These are phyloP conservation scores for Torrubiellomyces zombiae DNA, from an alignment of 2,329 filamentous ascomycete species.

Conservation along the genomic window DNA sequence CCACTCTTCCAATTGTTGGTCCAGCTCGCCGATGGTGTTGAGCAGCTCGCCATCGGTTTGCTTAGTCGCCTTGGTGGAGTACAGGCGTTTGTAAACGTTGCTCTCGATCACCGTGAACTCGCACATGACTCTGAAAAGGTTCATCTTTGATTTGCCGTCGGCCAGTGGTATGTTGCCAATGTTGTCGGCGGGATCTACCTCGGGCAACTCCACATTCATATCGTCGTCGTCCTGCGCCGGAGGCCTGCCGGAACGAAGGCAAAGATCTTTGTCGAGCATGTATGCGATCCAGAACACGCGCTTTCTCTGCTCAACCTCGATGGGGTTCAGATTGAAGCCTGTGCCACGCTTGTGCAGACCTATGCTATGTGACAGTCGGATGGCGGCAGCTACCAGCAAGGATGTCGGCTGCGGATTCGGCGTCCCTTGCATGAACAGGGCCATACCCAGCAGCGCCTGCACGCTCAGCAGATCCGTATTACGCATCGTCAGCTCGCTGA, in stretches of 20 bases:
- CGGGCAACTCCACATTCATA: constrained; percentile 93
- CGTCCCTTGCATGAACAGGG: constrained; percentile 86
- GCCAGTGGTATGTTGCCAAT: constrained; percentile 86
- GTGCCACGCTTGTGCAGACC: constrained; percentile 87
- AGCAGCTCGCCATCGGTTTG: constrained; percentile 85
- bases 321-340: constrained; percentile 81
- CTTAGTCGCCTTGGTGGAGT: constrained; percentile 81
- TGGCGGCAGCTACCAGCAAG: constrained; percentile 77
- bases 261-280: constrained; percentile 47
- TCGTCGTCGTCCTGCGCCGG: constrained; percentile 48
- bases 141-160: constrained; percentile 83
- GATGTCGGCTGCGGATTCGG: constrained; percentile 93
- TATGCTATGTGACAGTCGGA: constrained; percentile 82
- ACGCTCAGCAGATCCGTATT: constrained; percentile 93
- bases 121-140: constrained; percentile 85
- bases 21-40: constrained; percentile 89
- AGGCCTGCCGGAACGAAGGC: constrained; percentile 40
- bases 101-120: constrained; percentile 84
- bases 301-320: constrained; percentile 79
- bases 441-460: constrained; percentile 84
- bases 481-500: constrained; percentile 84
- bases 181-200: constrained; percentile 77
- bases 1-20: constrained; percentile 82
- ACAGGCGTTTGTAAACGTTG: constrained; percentile 82
- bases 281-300: constrained; percentile 51